These are phyloP conservation scores for Suillus occidentalis DNA, from an alignment of 768 basidiomycete genomes.

Conservation along the genomic window DNA sequence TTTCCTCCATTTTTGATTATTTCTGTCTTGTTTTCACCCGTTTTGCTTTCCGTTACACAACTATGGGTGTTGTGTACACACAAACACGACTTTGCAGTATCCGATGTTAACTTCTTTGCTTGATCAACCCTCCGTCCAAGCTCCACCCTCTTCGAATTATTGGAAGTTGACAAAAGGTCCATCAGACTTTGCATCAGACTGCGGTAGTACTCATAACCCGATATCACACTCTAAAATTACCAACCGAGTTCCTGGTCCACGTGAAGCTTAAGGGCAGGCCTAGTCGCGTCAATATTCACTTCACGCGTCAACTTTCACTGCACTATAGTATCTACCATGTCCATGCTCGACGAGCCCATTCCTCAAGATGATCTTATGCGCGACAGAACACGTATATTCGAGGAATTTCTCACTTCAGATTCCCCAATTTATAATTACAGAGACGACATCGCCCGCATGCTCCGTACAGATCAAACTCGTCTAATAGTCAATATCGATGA, in stretches of 20 bases:
- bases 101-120: neutral
- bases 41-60: neutral
- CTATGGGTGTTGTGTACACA: neutral
- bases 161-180: no score
- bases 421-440: constrained; percentile 76
- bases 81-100: neutral
- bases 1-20: neutral
- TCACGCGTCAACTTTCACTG: constrained; percentile 22
- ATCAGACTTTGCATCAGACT: no score
- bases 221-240: no score
- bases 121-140: neutral
- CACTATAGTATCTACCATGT: constrained; percentile 20
- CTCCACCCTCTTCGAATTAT: neutral
- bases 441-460: constrained; percentile 80
- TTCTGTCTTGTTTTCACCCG: neutral
- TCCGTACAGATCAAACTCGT: constrained; percentile 79
- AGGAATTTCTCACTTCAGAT: constrained; percentile 77
- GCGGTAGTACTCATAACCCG: no score
- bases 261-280: constrained; percentile 34
- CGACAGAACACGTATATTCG: constrained; percentile 76
- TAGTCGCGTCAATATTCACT: constrained; percentile 24
- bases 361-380: constrained; percentile 70
- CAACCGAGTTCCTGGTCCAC: neutral
- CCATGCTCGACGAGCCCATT: constrained; percentile 52
- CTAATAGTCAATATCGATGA: constrained; percentile 96